phyloP scores from a whole-genome alignment of 1,284 basidiomycete genomes.

The Taiwanofungus camphoratus region DNA sequence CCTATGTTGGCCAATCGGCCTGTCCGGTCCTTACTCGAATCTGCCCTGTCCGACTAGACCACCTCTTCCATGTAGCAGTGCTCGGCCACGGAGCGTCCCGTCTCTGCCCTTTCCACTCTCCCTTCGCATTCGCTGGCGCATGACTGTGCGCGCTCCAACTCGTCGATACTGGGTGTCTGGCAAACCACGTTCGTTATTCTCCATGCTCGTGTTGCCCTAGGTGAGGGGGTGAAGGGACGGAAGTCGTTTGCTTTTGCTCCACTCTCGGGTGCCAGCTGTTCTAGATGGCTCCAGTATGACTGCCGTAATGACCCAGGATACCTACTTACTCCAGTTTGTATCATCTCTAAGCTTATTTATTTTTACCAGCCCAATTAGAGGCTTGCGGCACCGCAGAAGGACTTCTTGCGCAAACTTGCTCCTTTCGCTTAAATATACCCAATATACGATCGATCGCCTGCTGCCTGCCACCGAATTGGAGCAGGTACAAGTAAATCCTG shows the following conservation, averaged over 20 bases:
- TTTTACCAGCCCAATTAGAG: background rate
- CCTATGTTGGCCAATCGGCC: slow-evolving; percentile 6
- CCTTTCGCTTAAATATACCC: too few relatives aligned
- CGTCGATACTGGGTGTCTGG: slow-evolving; percentile 6
- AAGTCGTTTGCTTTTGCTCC: slow-evolving; percentile 3
- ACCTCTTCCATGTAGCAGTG: slow-evolving; percentile 5
- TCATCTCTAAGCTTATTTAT: background rate
- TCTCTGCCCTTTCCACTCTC: background rate
- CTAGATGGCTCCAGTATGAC: slow-evolving; percentile 5
- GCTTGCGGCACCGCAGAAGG: too few relatives aligned
- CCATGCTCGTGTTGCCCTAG: slow-evolving; percentile 3
- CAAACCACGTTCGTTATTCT: slow-evolving; percentile 5
- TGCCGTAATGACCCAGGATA: slow-evolving; percentile 4
- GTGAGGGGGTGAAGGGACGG: slow-evolving; percentile 4
- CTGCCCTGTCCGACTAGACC: slow-evolving; percentile 1
- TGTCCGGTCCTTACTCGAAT: slow-evolving; percentile 11
- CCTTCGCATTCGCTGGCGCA: slow-evolving; percentile 3
- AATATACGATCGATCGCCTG: too few relatives aligned
- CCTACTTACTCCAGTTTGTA: background rate
- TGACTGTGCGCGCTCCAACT: slow-evolving; percentile 6
- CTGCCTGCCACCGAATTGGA: too few relatives aligned
- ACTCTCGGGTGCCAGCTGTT: slow-evolving; percentile 1
- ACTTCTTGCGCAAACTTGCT: too few relatives aligned
- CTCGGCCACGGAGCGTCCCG: background rate
- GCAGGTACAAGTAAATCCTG: too few relatives aligned